A percentile compares a stretch with the other conserved stretches of the same genome.
These are phyloP conservation scores for Fusarium pininemorale DNA, from an alignment of 2,329 filamentous ascomycete species.

Conservation along the genomic window DNA sequence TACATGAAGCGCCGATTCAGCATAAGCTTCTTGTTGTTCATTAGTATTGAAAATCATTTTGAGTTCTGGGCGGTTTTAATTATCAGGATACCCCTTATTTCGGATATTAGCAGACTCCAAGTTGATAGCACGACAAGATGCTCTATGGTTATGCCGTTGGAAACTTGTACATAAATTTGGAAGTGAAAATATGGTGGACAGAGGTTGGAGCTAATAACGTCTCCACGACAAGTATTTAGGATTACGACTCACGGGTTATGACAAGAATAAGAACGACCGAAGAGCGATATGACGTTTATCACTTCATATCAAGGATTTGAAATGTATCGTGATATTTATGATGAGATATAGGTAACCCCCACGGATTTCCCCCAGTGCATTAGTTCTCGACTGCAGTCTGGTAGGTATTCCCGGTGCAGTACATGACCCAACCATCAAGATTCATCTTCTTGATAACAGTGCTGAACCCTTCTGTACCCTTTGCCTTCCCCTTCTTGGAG, in stretches of 20 bases:
- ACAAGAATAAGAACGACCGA: conserved; percentile 3
- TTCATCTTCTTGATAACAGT: conserved; percentile 73
- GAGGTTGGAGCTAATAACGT: not conserved
- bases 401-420: conserved; percentile 55
- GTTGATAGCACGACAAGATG: not conserved
- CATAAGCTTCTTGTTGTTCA: not conserved
- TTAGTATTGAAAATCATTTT: not conserved
- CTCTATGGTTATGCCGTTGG: not conserved
- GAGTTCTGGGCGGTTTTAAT: conserved; percentile 6
- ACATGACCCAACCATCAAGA: conserved; percentile 70
- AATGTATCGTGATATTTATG: not conserved
- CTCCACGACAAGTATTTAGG: not conserved
- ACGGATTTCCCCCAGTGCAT: not conserved
- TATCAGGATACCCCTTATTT: conserved; percentile 34
- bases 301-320: not conserved
- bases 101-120: not conserved
- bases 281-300: not conserved
- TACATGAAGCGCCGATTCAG: conserved; percentile 1
- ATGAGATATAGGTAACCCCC: not conserved
- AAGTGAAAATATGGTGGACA: not conserved
- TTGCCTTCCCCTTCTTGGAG: conserved; percentile 47
- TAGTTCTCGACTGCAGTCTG: conserved; percentile 35
- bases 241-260: conserved; percentile 4
- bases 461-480: conserved; percentile 62
- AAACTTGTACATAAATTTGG: not conserved